Base-by-base conservation (phyloP, 345 rosid species). In the Dipteronia sinensis region DNA sequence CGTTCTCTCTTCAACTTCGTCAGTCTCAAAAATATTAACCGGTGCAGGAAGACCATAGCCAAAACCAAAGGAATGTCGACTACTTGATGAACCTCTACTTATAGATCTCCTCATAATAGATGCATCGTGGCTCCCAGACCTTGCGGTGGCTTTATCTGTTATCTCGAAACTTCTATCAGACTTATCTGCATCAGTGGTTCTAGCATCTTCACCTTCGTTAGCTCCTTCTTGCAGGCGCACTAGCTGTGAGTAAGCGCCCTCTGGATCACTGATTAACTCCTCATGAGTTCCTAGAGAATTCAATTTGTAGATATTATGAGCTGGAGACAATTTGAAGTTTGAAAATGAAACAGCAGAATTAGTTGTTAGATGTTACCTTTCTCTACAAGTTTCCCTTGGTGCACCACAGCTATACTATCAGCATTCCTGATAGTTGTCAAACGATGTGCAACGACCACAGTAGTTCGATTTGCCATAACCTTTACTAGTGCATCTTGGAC, bases 381-480 rank as follows among this genome's bases (percentile, higher is more conserved):
- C 86, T 94, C 97, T 27, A 94, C 87, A 68, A 94, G 83, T 80
- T 88, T 91, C 11, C 98, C 98, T 16, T 77, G 77, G 63, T 93
- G 94, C 44, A 91, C 91, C 38, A 93, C 95, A 2, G 97, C 95
- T 6, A 94, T 93, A 70, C 78, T 68, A 70, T 91, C 89, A 0
- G 97, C 97, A 61, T 89, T 90, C 84, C 91, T 89, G 65, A 94
- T 85, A 10, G 98, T 93, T 8, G 97, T 91, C 68, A 94, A 81
- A 10, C 98, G 89, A 76, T 94, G 98, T 19, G 97, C 98, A 64
- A 94, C 98, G 51, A 93, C 89, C 27, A 94, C 89, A 6, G 98
- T 94, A 20, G 97, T 94, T 42, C 97, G 77, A 67, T 81, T 87
- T 10, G 79, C 25, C 95, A 94, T 91, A 51, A 89, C 79, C 67